phyloP scores from a whole-genome alignment of 1,139 yeast genomes.

The Suhomyces atakaporum region DNA sequence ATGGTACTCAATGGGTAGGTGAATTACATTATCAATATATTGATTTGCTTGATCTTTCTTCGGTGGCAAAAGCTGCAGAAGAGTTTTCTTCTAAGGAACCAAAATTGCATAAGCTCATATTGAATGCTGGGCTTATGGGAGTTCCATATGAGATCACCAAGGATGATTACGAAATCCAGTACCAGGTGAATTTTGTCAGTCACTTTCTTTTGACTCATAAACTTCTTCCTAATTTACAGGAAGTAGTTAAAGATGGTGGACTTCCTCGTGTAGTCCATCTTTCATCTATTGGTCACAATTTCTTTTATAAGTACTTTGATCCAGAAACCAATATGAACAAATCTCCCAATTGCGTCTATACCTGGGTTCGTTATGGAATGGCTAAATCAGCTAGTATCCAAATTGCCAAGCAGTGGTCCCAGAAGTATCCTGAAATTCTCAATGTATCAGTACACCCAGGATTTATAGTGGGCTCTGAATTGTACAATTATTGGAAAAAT shows the following conservation, averaged over 20 bases:
- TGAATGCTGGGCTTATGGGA: slow-evolving; percentile 48
- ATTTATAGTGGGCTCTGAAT: slow-evolving; percentile 36
- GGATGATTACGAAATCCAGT: slow-evolving; percentile 44
- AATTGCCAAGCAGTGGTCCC: slow-evolving; percentile 29
- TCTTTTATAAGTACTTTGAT: slow-evolving; percentile 25
- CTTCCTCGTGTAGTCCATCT: slow-evolving; percentile 38
- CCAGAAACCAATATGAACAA: slow-evolving; percentile 28
- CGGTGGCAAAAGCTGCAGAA: slow-evolving; percentile 34
- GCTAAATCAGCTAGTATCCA: slow-evolving; percentile 40
- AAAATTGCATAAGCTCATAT: slow-evolving; percentile 36
- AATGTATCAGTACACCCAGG: slow-evolving; percentile 46
- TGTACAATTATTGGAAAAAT: slow-evolving; percentile 35
- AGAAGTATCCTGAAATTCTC: slow-evolving; percentile 34
- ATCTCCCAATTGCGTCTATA: slow-evolving; percentile 27
- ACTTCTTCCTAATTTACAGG: slow-evolving; percentile 31
- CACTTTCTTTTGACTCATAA: slow-evolving; percentile 37
- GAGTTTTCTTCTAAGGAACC: slow-evolving; percentile 27
- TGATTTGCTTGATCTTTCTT: slow-evolving; percentile 36
- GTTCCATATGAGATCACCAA: slow-evolving; percentile 37
- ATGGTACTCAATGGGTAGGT: slow-evolving; percentile 24
- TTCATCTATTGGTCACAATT: slow-evolving; percentile 38
- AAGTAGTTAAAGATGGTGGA: slow-evolving; percentile 20
- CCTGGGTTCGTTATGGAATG: slow-evolving; percentile 40
- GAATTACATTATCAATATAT: slow-evolving; percentile 30
- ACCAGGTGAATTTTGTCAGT: slow-evolving; percentile 42